Conservation (phyloP, 305 asterid species). For the Salvia sclarea region DNA sequence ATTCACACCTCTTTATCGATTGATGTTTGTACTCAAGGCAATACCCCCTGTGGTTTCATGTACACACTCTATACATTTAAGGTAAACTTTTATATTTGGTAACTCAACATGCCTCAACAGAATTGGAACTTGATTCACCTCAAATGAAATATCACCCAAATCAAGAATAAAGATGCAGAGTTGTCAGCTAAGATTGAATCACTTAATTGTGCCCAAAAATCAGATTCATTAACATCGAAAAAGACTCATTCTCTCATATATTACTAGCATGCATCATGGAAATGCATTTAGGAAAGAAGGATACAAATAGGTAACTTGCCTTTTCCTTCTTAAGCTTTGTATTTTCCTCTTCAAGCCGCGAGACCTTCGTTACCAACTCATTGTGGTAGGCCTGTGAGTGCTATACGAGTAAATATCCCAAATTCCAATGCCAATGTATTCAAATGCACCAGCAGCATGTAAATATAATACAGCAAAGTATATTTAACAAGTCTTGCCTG, state of each 20-base stretch:
- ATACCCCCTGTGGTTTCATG: neutral
- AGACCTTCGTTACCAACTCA: constrained; percentile 82
- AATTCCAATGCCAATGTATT: constrained; percentile 20
- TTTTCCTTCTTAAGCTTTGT: constrained; percentile 71
- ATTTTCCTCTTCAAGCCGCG: constrained; percentile 74
- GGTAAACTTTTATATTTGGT: neutral
- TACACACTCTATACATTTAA: neutral
- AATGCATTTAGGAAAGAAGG: constrained; percentile 2
- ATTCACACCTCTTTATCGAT: neutral
- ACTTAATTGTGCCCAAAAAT: neutral
- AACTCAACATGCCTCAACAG: neutral
- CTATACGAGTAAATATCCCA: constrained; percentile 23
- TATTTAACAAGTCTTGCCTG: constrained; percentile 54
- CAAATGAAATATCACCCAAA: neutral
- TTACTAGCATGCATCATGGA: neutral
- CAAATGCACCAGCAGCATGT: neutral
- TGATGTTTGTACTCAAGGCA: neutral
- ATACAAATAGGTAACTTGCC: constrained; percentile 40
- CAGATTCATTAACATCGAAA: constrained; percentile 18
- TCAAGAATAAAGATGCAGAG: neutral
- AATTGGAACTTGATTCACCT: too few relatives aligned
- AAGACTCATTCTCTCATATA: neutral
- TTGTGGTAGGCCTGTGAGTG: constrained; percentile 77
- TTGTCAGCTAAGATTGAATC: neutral
- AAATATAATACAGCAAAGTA: neutral